These are phyloP conservation scores for Elymus sibiricus DNA, from an alignment of 176 grass and related monocot species.

Conservation along the genomic window DNA sequence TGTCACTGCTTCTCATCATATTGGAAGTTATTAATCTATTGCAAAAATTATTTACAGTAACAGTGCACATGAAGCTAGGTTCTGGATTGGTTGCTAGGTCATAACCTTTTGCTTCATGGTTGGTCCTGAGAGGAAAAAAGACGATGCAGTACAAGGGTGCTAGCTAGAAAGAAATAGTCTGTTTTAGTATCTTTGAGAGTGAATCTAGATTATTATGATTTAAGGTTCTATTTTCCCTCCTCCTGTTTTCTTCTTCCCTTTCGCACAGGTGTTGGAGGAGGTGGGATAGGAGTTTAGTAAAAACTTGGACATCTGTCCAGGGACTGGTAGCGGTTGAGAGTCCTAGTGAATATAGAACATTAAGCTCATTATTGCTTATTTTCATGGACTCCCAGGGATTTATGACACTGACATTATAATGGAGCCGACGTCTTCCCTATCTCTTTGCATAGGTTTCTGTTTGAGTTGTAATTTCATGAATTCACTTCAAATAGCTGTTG, in stretches of 20 bases:
- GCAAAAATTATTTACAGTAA: background rate
- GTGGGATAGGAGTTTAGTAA: background rate
- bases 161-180: conserved; percentile 16
- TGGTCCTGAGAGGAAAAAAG: background rate
- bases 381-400: background rate
- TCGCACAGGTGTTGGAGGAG: background rate
- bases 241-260: background rate
- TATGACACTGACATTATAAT: background rate
- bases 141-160: background rate
- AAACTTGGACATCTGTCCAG: background rate
- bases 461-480: background rate
- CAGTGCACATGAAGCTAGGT: background rate
- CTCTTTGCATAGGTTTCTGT: background rate
- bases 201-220: background rate
- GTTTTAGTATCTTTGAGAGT: background rate
- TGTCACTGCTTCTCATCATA: conserved; percentile 12
- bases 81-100: conserved; percentile 10
- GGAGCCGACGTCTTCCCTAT: background rate
- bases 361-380: conserved; percentile 1
- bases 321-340: background rate
- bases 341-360: background rate
- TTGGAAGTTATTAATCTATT: conserved; percentile 15
- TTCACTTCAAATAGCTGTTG: background rate
- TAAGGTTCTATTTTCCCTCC: conserved; percentile 1
- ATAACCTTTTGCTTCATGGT: background rate